Percentiles rank a stretch among this genome's conserved stretches.
Conservation (phyloP, 345 rosid species). For the Hypericum perforatum region DNA sequence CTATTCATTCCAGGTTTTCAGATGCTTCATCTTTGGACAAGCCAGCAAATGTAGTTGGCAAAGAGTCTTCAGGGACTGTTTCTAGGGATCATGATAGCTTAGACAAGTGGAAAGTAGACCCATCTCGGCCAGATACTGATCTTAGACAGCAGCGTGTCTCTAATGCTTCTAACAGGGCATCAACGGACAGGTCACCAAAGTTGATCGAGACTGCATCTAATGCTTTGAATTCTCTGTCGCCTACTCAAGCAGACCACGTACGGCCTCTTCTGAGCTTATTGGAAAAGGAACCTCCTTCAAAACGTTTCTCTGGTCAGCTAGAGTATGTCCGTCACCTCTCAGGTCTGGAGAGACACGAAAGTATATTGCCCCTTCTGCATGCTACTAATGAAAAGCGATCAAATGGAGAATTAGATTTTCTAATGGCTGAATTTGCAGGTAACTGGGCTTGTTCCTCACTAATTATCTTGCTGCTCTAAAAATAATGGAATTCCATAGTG, state of each 20-base stretch:
- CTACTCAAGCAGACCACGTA: slow-evolving; percentile 68
- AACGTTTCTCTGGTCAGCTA: slow-evolving; percentile 78
- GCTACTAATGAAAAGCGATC: slow-evolving; percentile 76
- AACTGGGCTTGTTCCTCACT: slow-evolving; percentile 8
- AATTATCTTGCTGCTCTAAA: neutral
- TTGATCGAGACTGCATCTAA: slow-evolving; percentile 49
- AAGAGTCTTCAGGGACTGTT: slow-evolving; percentile 19
- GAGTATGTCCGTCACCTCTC: slow-evolving; percentile 72
- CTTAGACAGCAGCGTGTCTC: slow-evolving; percentile 39
- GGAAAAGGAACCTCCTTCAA: slow-evolving; percentile 95
- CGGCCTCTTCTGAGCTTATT: slow-evolving; percentile 94
- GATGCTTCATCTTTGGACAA: slow-evolving; percentile 31
- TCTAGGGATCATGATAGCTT: slow-evolving; percentile 33
- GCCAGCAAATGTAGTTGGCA: slow-evolving; percentile 19
- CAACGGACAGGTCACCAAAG: slow-evolving; percentile 69
- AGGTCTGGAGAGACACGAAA: slow-evolving; percentile 90
- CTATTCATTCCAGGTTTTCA: slow-evolving; percentile 29
- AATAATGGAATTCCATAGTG: neutral
- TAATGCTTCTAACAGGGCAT: slow-evolving; percentile 44
- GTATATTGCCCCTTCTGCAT: slow-evolving; percentile 76
- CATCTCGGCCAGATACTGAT: slow-evolving; percentile 43
- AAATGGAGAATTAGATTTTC: slow-evolving; percentile 81
- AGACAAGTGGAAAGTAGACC: slow-evolving; percentile 38
- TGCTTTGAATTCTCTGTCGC: slow-evolving; percentile 36
- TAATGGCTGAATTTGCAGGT: slow-evolving; percentile 99